phyloP scores from a whole-genome alignment of 2,329 filamentous ascomycete genomes.

The Huntiella decipiens region DNA sequence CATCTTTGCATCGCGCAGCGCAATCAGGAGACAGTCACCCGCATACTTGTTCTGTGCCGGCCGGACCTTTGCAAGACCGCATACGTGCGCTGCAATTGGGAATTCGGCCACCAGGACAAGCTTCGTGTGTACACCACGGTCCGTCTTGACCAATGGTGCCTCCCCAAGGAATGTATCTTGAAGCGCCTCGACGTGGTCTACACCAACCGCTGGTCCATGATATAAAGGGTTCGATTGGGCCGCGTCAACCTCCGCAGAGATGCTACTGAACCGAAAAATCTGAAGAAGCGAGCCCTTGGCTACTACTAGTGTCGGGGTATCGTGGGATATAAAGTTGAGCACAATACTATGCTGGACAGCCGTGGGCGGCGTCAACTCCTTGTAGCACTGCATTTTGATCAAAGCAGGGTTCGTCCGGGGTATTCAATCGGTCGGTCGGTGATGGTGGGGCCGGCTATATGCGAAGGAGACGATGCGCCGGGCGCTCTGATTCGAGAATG shows the following conservation, averaged over 20 bases:
- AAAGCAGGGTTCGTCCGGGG: no score
- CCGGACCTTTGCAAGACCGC: conserved; percentile 62
- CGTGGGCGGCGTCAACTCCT: conserved; percentile 82
- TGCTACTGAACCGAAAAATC: conserved; percentile 57
- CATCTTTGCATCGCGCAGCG: conserved; percentile 79
- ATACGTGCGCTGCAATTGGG: conserved; percentile 64
- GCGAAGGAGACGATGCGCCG: no score
- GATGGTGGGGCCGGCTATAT: no score
- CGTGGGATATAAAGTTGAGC: conserved; percentile 56
- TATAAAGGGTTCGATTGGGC: conserved; percentile 21
- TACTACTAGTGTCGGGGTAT: conserved; percentile 70
- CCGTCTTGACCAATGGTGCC: conserved; percentile 38
- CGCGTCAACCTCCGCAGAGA: conserved; percentile 42
- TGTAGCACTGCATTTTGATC: conserved; percentile 77
- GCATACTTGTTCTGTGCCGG: conserved; percentile 54
- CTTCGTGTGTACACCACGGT: conserved; percentile 51
- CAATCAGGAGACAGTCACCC: conserved; percentile 65
- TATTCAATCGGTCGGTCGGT: background rate
- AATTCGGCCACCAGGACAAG: conserved; percentile 75
- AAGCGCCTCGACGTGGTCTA: conserved; percentile 35
- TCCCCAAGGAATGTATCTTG: conserved; percentile 49
- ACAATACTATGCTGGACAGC: conserved; percentile 77
- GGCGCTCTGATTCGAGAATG: no score
- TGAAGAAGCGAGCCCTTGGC: conserved; percentile 86
- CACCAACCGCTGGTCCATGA: conserved; percentile 13